Evolutionary conservation across 2,329 filamentous ascomycete genomes (phyloP).

Genomic region (Verticillium zaregamsianum): DNA sequence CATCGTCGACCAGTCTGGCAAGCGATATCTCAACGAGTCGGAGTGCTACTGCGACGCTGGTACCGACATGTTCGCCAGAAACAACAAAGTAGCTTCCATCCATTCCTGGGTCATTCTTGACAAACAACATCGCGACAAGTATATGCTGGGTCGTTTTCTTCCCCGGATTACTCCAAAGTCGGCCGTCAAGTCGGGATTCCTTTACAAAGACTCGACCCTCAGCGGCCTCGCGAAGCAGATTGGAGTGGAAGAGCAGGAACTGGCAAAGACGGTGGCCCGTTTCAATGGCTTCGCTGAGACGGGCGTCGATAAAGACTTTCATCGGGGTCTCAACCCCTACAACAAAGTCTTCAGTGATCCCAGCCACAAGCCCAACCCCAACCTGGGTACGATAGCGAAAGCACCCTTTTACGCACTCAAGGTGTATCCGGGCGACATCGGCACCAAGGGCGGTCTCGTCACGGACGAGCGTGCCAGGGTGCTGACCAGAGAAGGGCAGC

Average conservation of each 20-base stretch:
- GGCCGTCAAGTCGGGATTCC: constrained; percentile 16
- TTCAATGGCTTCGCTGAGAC: constrained; percentile 23
- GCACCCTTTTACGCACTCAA: constrained; percentile 23
- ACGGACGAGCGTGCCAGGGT: constrained; percentile 24
- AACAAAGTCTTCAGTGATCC: constrained; percentile 28
- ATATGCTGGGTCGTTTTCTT: constrained; percentile 15
- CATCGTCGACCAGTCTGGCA: constrained; percentile 26
- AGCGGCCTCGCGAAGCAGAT: constrained; percentile 20
- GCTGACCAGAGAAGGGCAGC: constrained; percentile 5
- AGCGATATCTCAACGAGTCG: constrained; percentile 30
- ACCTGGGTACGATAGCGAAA: constrained; percentile 21
- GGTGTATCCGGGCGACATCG: constrained; percentile 30
- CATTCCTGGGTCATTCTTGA: constrained; percentile 28
- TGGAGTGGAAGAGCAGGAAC: constrained; percentile 13
- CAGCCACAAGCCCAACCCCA: constrained; percentile 20
- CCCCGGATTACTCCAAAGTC: constrained; percentile 14
- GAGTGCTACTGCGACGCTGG: constrained; percentile 23
- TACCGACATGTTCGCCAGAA: constrained; percentile 15
- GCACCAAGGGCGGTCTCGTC: constrained; percentile 30
- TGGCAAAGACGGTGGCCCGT: constrained; percentile 19
- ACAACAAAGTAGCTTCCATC: constrained; percentile 14
- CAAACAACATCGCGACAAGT: constrained; percentile 22
- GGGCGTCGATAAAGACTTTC: constrained; percentile 27
- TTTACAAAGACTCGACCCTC: constrained; percentile 19
- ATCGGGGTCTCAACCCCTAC: constrained; percentile 24